phyloP scores from a whole-genome alignment of 495 filamentous ascomycete species.

The Choiromyces venosus region DNA sequence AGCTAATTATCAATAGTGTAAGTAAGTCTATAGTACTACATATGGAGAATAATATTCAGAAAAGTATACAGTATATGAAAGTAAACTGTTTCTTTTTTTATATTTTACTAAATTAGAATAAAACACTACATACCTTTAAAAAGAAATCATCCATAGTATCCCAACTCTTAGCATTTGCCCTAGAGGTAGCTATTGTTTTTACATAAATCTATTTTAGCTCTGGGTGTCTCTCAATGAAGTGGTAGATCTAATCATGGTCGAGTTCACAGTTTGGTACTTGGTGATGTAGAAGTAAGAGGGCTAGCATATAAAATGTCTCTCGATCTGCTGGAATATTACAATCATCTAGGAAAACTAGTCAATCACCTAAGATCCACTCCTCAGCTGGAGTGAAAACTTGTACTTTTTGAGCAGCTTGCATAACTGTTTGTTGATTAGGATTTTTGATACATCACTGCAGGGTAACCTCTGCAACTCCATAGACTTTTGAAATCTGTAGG shows the following conservation, averaged over 20 bases:
- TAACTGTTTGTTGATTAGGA: background rate
- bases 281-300: background rate
- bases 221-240: background rate
- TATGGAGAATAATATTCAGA: too few relatives aligned
- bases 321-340: constrained; percentile 8
- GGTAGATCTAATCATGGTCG: constrained; percentile 6
- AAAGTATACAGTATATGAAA: too few relatives aligned
- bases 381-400: background rate
- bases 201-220: background rate
- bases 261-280: too few relatives aligned
- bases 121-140: background rate
- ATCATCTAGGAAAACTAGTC: constrained; percentile 16
- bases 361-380: constrained; percentile 7
- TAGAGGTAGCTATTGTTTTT: constrained; percentile 7
- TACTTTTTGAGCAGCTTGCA: background rate
- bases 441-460: background rate
- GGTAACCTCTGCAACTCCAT: background rate
- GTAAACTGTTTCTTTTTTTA: too few relatives aligned
- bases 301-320: background rate
- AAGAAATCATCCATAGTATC: constrained; percentile 19
- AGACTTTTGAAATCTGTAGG: background rate
- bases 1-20: too few relatives aligned
- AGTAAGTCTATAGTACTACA: too few relatives aligned
- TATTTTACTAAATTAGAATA: too few relatives aligned
- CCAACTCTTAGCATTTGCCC: constrained; percentile 12